A percentile compares a stretch with the other conserved stretches of the same genome.
Conservation (phyloP, 2,329 filamentous ascomycete species). For the Didymella glomerata region DNA sequence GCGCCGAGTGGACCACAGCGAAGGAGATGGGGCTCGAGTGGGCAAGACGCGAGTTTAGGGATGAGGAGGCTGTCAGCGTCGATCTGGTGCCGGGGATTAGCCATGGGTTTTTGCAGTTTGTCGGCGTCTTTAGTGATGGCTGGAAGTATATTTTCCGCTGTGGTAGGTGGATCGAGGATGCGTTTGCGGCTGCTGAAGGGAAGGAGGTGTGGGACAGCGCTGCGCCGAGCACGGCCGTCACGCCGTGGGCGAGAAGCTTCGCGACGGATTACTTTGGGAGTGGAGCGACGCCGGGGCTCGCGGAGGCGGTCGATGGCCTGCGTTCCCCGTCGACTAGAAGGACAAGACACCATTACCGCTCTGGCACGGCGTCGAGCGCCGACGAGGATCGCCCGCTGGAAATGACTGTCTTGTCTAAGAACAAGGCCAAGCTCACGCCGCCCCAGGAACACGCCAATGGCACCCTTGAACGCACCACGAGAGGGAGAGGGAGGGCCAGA, state of each 20-base stretch:
- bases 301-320: slow-evolving; percentile 69
- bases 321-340: slow-evolving; percentile 45
- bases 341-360: slow-evolving; percentile 58
- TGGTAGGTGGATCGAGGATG: slow-evolving; percentile 80
- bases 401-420: slow-evolving; percentile 64
- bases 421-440: slow-evolving; percentile 31
- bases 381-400: slow-evolving; percentile 85
- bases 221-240: slow-evolving; percentile 14
- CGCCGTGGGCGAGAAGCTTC: slow-evolving; percentile 60
- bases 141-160: slow-evolving; percentile 87
- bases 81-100: slow-evolving; percentile 86
- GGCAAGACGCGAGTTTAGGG: slow-evolving; percentile 67
- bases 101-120: slow-evolving; percentile 95
- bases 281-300: slow-evolving; percentile 76
- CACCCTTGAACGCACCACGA: slow-evolving; percentile 11
- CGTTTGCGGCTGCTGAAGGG: slow-evolving; percentile 64
- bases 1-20: slow-evolving; percentile 63
- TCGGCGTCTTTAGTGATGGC: slow-evolving; percentile 83
- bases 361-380: slow-evolving; percentile 69
- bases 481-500: slow-evolving; percentile 38
- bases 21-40: slow-evolving; percentile 65
- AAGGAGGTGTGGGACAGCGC: slow-evolving; percentile 3
- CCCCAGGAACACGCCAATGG: slow-evolving; percentile 13
- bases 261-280: slow-evolving; percentile 80
- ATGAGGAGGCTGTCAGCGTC: slow-evolving; percentile 81